These are phyloP conservation scores for Orychophragmus violaceus DNA, from an alignment of 345 rosid genomes.

Conservation along the genomic window DNA sequence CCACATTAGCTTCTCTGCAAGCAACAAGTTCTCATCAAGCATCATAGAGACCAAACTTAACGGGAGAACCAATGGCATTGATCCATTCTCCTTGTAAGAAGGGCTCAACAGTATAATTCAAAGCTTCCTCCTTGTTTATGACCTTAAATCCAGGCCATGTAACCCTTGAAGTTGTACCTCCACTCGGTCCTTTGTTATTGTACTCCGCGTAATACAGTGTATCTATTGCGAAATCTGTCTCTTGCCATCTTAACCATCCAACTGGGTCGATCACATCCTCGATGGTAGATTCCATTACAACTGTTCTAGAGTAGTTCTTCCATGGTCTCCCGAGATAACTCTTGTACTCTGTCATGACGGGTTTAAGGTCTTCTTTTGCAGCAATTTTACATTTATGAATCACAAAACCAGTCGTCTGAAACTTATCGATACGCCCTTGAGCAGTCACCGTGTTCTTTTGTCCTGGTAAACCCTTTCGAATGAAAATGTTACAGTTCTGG, in stretches of 20 bases:
- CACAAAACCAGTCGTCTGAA: not conserved
- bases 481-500: not conserved
- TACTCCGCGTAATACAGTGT: constrained; percentile 63
- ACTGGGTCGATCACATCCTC: constrained; percentile 59
- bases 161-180: constrained; percentile 40
- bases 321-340: constrained; percentile 81
- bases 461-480: not conserved
- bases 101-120: constrained; percentile 44
- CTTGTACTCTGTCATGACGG: constrained; percentile 31
- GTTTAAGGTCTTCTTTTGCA: constrained; percentile 1
- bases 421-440: not conserved
- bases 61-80: constrained; percentile 27
- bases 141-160: constrained; percentile 64
- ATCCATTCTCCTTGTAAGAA: constrained; percentile 62
- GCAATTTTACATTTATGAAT: not conserved
- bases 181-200: constrained; percentile 58
- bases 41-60: constrained; percentile 35
- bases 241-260: constrained; percentile 64
- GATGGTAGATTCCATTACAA: constrained; percentile 64
- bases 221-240: constrained; percentile 36
- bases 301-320: constrained; percentile 58
- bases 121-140: constrained; percentile 45
- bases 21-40: constrained; percentile 6
- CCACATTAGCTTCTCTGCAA: not conserved
- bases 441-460: not conserved